phyloP scores from a whole-genome alignment of 306 rosid genomes.

The Quercus robur region DNA sequence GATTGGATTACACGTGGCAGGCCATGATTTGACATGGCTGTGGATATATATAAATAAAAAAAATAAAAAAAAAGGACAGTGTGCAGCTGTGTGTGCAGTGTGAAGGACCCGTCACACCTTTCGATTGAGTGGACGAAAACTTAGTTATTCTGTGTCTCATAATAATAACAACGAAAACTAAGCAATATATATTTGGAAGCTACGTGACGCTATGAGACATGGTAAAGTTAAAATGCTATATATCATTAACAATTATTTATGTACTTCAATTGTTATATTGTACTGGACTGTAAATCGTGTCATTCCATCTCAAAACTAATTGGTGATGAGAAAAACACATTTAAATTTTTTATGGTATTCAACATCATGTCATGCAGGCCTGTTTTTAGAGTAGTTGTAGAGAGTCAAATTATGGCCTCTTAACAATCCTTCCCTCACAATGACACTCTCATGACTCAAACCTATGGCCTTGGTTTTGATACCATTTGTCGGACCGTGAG shows the following conservation, averaged over 20 bases:
- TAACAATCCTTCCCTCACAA: no score
- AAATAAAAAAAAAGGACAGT: constrained; percentile 3
- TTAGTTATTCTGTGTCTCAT: constrained; percentile 10
- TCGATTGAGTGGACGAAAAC: constrained; percentile 42
- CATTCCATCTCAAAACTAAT: fast-evolving
- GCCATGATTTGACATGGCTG: constrained; percentile 19
- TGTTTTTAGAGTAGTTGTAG: no score
- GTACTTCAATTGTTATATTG: not conserved
- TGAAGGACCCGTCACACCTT: constrained; percentile 32
- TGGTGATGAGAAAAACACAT: fast-evolving
- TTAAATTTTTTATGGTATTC: no score
- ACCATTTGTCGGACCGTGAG: no score
- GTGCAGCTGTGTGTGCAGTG: constrained; percentile 24
- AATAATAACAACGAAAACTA: not conserved
- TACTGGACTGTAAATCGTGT: fast-evolving
- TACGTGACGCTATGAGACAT: not conserved
- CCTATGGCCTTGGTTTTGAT: no score
- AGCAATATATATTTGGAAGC: no score
- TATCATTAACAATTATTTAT: not conserved
- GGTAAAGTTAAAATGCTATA: not conserved
- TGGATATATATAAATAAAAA: not conserved
- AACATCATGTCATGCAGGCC: no score
- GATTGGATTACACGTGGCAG: constrained; percentile 46
- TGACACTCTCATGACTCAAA: fast-evolving
- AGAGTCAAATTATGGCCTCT: no score